Percentiles rank a stretch among this genome's conserved stretches.
These are phyloP conservation scores for Hagleromyces aurorensis DNA, from an alignment of 805 yeast genomes.

Conservation along the genomic window DNA sequence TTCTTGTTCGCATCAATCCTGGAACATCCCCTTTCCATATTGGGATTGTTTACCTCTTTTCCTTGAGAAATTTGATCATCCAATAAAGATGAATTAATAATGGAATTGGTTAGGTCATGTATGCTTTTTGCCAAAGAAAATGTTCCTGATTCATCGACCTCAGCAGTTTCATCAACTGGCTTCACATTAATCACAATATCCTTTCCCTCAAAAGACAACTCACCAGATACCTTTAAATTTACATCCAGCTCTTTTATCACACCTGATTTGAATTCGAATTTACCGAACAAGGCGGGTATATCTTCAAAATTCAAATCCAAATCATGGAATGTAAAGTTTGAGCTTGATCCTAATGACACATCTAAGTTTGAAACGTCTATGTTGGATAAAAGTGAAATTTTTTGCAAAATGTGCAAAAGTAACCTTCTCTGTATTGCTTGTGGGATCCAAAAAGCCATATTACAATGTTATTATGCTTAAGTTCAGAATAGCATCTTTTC, in stretches of 20 bases:
- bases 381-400: conserved; percentile 72
- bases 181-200: conserved; percentile 40
- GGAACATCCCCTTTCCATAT: no score
- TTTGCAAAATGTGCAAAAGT: conserved; percentile 70
- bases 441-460: conserved; percentile 59
- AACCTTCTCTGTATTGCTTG: conserved; percentile 78
- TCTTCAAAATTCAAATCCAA: conserved; percentile 68
- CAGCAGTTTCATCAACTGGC: conserved; percentile 17
- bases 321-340: conserved; percentile 45
- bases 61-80: no score
- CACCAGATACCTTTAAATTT: conserved; percentile 59
- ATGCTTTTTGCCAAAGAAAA: conserved; percentile 66
- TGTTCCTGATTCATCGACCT: conserved; percentile 23
- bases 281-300: conserved; percentile 62
- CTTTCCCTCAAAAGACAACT: conserved; percentile 52
- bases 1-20: no score
- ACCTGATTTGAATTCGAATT: conserved; percentile 57
- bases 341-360: conserved; percentile 59
- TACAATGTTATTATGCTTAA: no score
- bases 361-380: conserved; percentile 76
- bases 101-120: conserved; percentile 56
- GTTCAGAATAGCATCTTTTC: not conserved
- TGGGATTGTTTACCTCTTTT: no score
- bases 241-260: conserved; percentile 46
- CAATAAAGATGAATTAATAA: conserved; percentile 33